Evolutionary conservation across 1,139 yeast species (phyloP).

Genomic region (Lodderomyces jiufengensis): DNA sequence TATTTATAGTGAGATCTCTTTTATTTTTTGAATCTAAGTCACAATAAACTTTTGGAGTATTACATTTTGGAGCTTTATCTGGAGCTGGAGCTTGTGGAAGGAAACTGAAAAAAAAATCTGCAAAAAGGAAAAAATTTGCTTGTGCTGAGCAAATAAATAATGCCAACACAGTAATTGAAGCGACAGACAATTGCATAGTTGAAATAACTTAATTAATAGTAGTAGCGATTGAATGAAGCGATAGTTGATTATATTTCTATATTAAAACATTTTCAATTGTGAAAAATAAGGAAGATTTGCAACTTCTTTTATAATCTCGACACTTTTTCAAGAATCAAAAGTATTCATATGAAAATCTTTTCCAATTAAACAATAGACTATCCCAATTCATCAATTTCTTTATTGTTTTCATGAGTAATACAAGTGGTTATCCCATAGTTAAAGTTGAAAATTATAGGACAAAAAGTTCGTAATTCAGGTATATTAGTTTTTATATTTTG

Average conservation of each 20-base stretch:
- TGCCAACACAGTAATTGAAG: constrained; percentile 10
- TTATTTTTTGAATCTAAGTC: constrained; percentile 1
- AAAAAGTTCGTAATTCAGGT: no score
- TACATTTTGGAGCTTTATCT: constrained; percentile 5
- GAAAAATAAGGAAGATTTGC: no score
- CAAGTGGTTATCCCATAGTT: no score
- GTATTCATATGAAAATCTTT: no score
- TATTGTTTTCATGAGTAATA: no score
- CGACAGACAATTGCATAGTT: constrained; percentile 8
- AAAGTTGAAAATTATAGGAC: no score
- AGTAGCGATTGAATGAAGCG: not conserved
- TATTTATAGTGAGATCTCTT: constrained; percentile 2
- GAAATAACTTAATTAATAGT: not conserved
- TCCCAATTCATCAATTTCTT: no score
- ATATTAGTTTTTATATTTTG: no score
- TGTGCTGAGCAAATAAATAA: constrained; percentile 7
- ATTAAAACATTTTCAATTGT: not conserved
- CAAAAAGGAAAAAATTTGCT: constrained; percentile 7
- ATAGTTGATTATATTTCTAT: not conserved
- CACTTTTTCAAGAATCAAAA: no score
- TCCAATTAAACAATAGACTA: no score
- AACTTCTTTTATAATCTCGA: no score
- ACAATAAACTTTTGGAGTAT: constrained; percentile 1
- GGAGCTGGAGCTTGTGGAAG: constrained; percentile 3
- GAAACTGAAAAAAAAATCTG: constrained; percentile 6